Evolutionary conservation across 495 filamentous ascomycete genomes (phyloP).

Genomic region (Cudoniella acicularis): DNA sequence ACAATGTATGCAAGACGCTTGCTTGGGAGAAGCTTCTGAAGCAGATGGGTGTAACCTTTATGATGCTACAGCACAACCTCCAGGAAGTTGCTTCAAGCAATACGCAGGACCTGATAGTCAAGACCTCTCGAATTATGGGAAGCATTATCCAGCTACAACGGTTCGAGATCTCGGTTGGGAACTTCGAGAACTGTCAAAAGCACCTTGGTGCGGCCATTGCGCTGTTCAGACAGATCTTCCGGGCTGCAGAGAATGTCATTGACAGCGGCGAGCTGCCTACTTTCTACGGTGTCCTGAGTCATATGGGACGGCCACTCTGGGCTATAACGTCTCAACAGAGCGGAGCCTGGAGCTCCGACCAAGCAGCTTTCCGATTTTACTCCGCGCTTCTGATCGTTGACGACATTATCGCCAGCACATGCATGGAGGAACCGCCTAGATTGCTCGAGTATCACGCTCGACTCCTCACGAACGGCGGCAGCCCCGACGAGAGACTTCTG

Average conservation of each 20-base stretch:
- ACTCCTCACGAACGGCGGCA: constrained; percentile 30
- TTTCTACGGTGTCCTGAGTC: constrained; percentile 11
- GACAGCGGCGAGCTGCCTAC: constrained; percentile 2
- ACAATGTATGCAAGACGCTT: too few relatives aligned
- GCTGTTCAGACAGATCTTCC: constrained; percentile 37
- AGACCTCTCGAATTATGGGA: constrained; percentile 37
- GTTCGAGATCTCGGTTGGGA: constrained; percentile 43
- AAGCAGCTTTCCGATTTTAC: constrained; percentile 51
- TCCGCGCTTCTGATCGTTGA: constrained; percentile 43
- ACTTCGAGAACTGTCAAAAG: constrained; percentile 41
- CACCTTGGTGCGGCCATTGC: constrained; percentile 46
- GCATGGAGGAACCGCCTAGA: constrained; percentile 36
- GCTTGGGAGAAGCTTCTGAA: constrained; percentile 35
- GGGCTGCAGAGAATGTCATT: constrained; percentile 4
- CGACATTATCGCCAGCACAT: constrained; percentile 47
- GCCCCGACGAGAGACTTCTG: constrained; percentile 25
- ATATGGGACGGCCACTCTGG: constrained; percentile 8
- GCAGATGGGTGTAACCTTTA: constrained; percentile 38
- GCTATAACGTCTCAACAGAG: constrained; percentile 10
- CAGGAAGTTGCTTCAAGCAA: constrained; percentile 13
- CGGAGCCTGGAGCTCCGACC: constrained; percentile 44
- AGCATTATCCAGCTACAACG: constrained; percentile 51
- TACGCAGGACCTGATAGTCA: constrained; percentile 9
- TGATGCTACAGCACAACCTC: constrained; percentile 30
- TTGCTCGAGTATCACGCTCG: constrained; percentile 36